Evolutionary conservation across 2,329 filamentous ascomycete species (phyloP).

Genomic region (Alternaria consortialis): DNA sequence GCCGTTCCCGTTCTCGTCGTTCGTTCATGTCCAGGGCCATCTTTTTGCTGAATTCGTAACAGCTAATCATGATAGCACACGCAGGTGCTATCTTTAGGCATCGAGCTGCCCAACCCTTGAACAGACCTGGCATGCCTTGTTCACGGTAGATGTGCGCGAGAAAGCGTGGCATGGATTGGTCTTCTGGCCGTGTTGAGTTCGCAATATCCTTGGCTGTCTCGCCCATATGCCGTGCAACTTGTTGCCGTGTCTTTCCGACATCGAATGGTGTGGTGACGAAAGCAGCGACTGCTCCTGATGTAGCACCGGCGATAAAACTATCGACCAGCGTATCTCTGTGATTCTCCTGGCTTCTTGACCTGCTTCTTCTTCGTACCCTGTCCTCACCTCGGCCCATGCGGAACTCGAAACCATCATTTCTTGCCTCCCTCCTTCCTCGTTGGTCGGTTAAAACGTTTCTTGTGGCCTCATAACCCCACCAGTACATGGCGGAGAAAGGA

Average conservation of each 20-base stretch:
- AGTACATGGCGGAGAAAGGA: constrained; percentile 96
- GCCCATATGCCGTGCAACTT: constrained; percentile 73
- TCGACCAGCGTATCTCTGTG: constrained; percentile 83
- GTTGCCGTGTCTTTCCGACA: constrained; percentile 94
- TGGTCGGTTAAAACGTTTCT: constrained; percentile 75
- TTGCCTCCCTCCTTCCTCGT: constrained; percentile 62
- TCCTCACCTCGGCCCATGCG: constrained; percentile 45
- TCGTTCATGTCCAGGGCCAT: constrained; percentile 81
- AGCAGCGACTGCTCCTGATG: constrained; percentile 84
- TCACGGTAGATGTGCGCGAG: constrained; percentile 90
- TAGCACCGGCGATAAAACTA: constrained; percentile 85
- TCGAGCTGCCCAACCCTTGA: constrained; percentile 89
- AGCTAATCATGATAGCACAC: constrained; percentile 99
- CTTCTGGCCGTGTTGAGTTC: constrained; percentile 68
- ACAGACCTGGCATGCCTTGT: constrained; percentile 82
- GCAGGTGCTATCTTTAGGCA: constrained; percentile 95
- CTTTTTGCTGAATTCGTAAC: constrained; percentile 94
- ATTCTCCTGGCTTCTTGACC: constrained; percentile 72
- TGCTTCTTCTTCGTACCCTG: constrained; percentile 44
- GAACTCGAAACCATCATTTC: constrained; percentile 43
- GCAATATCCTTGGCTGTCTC: constrained; percentile 52
- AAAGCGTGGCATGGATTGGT: constrained; percentile 79
- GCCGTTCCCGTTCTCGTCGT: constrained; percentile 48
- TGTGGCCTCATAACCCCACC: constrained; percentile 95
- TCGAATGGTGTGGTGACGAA: constrained; percentile 95